Evolutionary conservation across 768 basidiomycete genomes (phyloP).

Genomic region (Naematelia aurantialba): DNA sequence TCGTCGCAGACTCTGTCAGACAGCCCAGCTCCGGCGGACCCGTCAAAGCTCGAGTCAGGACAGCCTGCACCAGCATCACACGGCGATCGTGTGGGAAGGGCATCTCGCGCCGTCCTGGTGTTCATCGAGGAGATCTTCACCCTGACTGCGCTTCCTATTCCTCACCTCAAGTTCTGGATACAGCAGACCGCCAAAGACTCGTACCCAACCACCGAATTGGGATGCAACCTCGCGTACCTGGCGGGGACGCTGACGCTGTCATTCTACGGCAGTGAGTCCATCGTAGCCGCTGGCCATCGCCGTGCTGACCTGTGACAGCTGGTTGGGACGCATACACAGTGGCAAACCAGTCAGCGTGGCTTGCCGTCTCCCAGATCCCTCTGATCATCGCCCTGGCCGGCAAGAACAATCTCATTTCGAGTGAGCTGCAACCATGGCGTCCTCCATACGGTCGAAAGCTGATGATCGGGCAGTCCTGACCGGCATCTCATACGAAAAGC

Average conservation of each 20-base stretch:
- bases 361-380: constrained; percentile 54
- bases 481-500: constrained; percentile 59
- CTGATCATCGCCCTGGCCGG: constrained; percentile 61
- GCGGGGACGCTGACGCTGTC: constrained; percentile 22
- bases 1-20: constrained; percentile 6
- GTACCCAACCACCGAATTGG: constrained; percentile 20
- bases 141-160: constrained; percentile 17
- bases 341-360: constrained; percentile 33
- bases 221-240: constrained; percentile 24
- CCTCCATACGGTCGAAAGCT: not conserved
- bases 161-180: constrained; percentile 11
- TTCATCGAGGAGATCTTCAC: constrained; percentile 17
- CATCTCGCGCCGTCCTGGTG: not conserved
- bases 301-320: constrained; percentile 13
- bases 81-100: not conserved
- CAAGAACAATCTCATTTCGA: constrained; percentile 62
- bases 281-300: not conserved
- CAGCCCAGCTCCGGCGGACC: too few species aligned
- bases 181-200: constrained; percentile 10
- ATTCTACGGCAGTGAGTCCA: constrained; percentile 34
- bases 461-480: constrained; percentile 53
- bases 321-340: constrained; percentile 22
- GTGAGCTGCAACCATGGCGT: constrained; percentile 42
- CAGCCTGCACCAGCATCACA: not conserved
- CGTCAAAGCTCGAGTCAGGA: not conserved